Percentiles rank a stretch among this genome's conserved stretches.
These are phyloP conservation scores for Themeda triandra DNA, from an alignment of 176 grass and related monocot genomes.

Conservation along the genomic window DNA sequence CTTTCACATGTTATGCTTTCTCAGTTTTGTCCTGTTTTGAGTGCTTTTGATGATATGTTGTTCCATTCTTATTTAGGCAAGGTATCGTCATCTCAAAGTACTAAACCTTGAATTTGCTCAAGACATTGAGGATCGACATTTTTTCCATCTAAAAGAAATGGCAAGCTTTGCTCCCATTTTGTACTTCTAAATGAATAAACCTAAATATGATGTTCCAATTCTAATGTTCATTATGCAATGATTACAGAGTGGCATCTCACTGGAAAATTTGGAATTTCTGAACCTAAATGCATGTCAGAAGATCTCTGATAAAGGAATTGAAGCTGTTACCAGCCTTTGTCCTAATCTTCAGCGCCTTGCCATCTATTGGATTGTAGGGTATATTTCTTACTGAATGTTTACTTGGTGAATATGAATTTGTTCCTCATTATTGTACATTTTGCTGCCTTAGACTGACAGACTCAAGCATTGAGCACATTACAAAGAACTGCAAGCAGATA, in stretches of 20 bases:
- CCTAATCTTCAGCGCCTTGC: slow-evolving; percentile 49
- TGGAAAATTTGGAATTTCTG: slow-evolving; percentile 59
- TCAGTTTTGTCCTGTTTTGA: slow-evolving; percentile 1
- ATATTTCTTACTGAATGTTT: slow-evolving; percentile 33
- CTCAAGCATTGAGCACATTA: slow-evolving; percentile 47
- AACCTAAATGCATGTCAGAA: slow-evolving; percentile 93
- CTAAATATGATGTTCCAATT: not conserved
- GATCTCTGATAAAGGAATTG: slow-evolving; percentile 84
- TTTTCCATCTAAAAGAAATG: slow-evolving; percentile 73
- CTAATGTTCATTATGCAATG: slow-evolving; percentile 3
- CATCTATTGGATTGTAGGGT: slow-evolving; percentile 96
- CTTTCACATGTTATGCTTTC: not conserved
- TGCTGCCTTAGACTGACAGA: slow-evolving; percentile 61
- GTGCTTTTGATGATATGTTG: not conserved
- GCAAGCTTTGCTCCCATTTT: slow-evolving; percentile 28
- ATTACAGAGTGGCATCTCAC: slow-evolving; percentile 47
- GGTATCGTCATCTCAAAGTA: slow-evolving; percentile 68
- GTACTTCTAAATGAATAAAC: not conserved
- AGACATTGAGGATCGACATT: slow-evolving; percentile 74
- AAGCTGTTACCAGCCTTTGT: slow-evolving; percentile 64
- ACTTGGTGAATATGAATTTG: not conserved
- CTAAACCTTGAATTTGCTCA: slow-evolving; percentile 86
- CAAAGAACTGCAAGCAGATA: slow-evolving; percentile 72
- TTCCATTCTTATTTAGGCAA: slow-evolving; percentile 41
- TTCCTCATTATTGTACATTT: slow-evolving; percentile 20